These are phyloP conservation scores for Cubamyces lactineus DNA, from an alignment of 768 basidiomycete species.

Conservation along the genomic window DNA sequence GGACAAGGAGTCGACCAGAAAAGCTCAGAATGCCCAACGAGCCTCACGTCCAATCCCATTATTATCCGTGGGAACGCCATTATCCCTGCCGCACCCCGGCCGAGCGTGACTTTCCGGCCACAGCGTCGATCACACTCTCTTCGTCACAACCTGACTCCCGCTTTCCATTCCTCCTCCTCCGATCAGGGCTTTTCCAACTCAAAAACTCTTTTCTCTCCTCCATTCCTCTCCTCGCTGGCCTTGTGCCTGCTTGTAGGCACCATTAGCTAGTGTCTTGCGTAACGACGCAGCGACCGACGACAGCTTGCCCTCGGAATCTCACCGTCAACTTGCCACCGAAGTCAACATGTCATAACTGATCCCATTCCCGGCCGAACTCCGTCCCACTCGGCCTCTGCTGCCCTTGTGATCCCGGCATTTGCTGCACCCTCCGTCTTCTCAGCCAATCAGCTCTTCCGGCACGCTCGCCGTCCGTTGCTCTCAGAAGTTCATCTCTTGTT, in stretches of 20 bases:
- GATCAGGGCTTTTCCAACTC: conserved; percentile 14
- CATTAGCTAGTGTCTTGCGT: neutral
- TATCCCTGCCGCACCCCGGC: conserved; percentile 1
- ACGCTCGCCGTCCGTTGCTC: neutral
- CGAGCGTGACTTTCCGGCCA: neutral
- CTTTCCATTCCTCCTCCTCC: conserved; percentile 4
- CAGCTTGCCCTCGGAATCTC: neutral
- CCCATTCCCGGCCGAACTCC: conserved; percentile 5
- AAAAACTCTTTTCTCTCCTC: conserved; percentile 10
- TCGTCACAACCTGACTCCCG: neutral
- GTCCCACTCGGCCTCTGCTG: conserved; percentile 3
- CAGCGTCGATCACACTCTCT: neutral
- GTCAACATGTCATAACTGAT: neutral
- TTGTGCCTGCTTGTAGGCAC: neutral
- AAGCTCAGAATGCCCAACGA: neutral
- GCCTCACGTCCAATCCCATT: neutral
- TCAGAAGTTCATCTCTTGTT: conserved; percentile 4
- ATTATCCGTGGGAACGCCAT: conserved; percentile 8
- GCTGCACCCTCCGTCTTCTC: neutral
- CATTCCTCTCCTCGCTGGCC: neutral
- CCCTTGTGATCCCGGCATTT: conserved; percentile 4
- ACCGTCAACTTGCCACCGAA: neutral
- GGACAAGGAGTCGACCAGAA: neutral
- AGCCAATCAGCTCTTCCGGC: conserved; percentile 1
- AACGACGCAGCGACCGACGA: neutral